phyloP scores from a whole-genome alignment of 257 asterid species.

The Jacaranda copaia region DNA sequence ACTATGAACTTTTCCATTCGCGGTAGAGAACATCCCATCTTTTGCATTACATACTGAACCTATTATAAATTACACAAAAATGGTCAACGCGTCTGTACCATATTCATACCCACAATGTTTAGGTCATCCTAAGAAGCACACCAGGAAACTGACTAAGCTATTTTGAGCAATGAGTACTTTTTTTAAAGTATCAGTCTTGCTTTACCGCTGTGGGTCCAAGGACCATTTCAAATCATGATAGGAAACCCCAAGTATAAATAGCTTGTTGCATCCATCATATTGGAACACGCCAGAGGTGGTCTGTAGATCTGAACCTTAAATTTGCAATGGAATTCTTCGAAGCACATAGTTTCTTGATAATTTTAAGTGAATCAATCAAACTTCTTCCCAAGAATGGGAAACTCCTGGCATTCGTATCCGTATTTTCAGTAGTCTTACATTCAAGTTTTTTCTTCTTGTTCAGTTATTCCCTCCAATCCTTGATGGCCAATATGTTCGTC shows the following conservation, averaged over 20 bases:
- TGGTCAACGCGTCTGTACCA: background rate
- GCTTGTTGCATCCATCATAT: background rate
- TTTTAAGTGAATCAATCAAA: constrained; percentile 43
- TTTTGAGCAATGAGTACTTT: background rate
- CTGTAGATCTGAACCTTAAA: background rate
- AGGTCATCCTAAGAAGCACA: too few relatives aligned
- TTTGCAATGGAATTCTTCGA: constrained; percentile 33
- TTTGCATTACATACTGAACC: background rate
- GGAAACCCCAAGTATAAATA: constrained; percentile 8
- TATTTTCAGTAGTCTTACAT: constrained; percentile 32
- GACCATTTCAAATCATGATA: constrained; percentile 7
- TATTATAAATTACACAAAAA: background rate
- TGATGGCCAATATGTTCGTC: constrained; percentile 15
- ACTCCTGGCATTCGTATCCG: constrained; percentile 37
- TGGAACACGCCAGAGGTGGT: background rate
- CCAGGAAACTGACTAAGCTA: background rate
- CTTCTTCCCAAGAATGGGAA: constrained; percentile 52
- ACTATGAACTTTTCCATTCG: constrained; percentile 3
- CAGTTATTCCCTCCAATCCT: constrained; percentile 28
- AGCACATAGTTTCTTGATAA: constrained; percentile 32
- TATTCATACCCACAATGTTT: background rate
- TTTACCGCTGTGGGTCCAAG: background rate
- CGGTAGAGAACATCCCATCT: too few relatives aligned
- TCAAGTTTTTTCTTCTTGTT: constrained; percentile 24
- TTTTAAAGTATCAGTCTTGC: background rate